A percentile compares a stretch with the other conserved stretches of the same genome.
phyloP scores from a whole-genome alignment of 2,329 filamentous ascomycete genomes.

The Dothideomycetes sp. region DNA sequence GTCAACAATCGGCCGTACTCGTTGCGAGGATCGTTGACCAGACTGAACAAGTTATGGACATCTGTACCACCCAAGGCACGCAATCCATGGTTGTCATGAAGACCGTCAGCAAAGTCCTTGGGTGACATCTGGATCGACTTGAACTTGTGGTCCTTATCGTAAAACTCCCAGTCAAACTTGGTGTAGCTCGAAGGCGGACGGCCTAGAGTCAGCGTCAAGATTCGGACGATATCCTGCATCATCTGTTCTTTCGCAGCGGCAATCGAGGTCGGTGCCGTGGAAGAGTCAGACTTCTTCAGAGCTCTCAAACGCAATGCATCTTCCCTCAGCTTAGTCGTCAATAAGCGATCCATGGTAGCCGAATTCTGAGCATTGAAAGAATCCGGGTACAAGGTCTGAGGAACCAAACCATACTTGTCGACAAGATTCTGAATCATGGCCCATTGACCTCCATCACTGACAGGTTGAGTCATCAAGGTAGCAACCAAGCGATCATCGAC shows the following conservation, averaged over 20 bases:
- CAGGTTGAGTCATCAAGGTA: constrained; percentile 55
- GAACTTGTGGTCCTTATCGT: constrained; percentile 58
- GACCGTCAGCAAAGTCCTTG: constrained; percentile 59
- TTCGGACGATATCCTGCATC: constrained; percentile 68
- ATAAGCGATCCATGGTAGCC: constrained; percentile 57
- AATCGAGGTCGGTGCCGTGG: constrained; percentile 32
- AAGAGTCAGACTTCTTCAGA: constrained; percentile 35
- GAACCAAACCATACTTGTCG: constrained; percentile 74
- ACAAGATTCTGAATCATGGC: constrained; percentile 86
- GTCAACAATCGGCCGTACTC: constrained; percentile 62
- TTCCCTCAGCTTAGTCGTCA: constrained; percentile 82
- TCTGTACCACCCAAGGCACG: constrained; percentile 50
- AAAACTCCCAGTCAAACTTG: constrained; percentile 72
- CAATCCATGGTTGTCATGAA: constrained; percentile 50
- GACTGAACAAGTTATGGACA: constrained; percentile 63
- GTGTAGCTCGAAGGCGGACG: constrained; percentile 62
- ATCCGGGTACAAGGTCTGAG: constrained; percentile 73
- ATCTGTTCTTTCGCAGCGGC: constrained; percentile 57
- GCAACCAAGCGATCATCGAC: constrained; percentile 67
- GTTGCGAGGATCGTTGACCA: constrained; percentile 80
- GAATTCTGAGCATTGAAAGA: constrained; percentile 69
- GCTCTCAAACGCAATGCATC: constrained; percentile 64
- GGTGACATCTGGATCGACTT: constrained; percentile 58
- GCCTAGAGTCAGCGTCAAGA: constrained; percentile 75
- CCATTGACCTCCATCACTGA: constrained; percentile 80